phyloP scores from a whole-genome alignment of 2,329 filamentous ascomycete species.

The Cladobotryum protrusum region DNA sequence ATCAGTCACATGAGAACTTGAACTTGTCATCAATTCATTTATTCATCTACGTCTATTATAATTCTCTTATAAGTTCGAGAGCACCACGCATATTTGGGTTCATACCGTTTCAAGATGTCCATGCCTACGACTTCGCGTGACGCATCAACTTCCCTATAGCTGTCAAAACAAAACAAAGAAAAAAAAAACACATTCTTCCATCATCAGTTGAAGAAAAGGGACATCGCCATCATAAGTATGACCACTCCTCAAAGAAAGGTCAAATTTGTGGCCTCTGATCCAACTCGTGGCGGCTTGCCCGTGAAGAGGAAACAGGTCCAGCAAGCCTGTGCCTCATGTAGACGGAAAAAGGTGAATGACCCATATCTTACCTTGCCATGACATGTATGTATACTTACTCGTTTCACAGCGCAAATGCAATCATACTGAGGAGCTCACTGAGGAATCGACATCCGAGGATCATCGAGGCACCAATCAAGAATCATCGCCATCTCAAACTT shows the following conservation, averaged over 20 bases:
- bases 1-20: neutral
- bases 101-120: no score
- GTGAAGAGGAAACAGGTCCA: conserved; percentile 55
- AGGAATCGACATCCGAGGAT: conserved; percentile 23
- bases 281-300: conserved; percentile 42
- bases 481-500: conserved; percentile 23
- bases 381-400: neutral
- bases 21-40: no score
- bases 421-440: conserved; percentile 32
- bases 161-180: neutral
- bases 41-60: no score
- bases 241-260: conserved; percentile 28
- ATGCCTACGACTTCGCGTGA: no score
- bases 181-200: neutral
- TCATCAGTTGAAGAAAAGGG: no score
- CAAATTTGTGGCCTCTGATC: conserved; percentile 53
- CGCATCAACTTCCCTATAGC: no score
- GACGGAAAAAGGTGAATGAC: conserved; percentile 44
- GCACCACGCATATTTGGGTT: no score
- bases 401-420: conserved; percentile 36
- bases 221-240: conserved; percentile 16
- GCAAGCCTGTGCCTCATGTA: conserved; percentile 51
- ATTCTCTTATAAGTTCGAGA: no score
- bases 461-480: conserved; percentile 18
- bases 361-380: neutral